Conservation (phyloP, 768 basidiomycete species). For the Lactarius akahatsu region DNA sequence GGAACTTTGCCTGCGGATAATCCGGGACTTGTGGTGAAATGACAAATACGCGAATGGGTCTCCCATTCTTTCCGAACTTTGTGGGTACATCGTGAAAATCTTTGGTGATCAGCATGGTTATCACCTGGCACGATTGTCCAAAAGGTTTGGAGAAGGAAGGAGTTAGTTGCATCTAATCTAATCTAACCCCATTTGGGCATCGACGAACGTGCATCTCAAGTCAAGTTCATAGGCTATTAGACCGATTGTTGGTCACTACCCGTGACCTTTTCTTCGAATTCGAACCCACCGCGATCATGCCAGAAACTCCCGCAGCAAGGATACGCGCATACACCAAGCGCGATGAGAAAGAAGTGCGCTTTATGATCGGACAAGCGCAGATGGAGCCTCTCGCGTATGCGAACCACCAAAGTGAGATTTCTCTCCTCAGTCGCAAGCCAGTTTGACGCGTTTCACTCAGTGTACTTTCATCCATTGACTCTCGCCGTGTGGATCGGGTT, state of each 20-base stretch:
- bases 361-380: conserved; percentile 60
- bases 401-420: conserved; percentile 52
- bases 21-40: conserved; percentile 76
- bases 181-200: conserved; percentile 12
- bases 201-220: conserved; percentile 31
- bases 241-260: background rate
- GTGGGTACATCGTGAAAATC: conserved; percentile 76
- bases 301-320: conserved; percentile 34
- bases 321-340: conserved; percentile 53
- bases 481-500: conserved; percentile 61
- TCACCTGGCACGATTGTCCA: background rate
- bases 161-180: background rate
- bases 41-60: conserved; percentile 77
- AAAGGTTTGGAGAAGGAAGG: background rate
- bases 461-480: conserved; percentile 56
- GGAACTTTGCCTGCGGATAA: conserved; percentile 90
- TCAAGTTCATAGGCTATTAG: background rate
- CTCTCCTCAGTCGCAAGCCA: background rate
- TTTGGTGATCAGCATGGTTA: conserved; percentile 78
- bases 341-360: conserved; percentile 63
- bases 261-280: background rate
- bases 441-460: conserved; percentile 36
- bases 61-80: conserved; percentile 56
- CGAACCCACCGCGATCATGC: conserved; percentile 28
- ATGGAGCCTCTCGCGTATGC: conserved; percentile 70